Conservation (phyloP, 2,329 filamentous ascomycete species). For the Stagonosporopsis tanaceti region DNA sequence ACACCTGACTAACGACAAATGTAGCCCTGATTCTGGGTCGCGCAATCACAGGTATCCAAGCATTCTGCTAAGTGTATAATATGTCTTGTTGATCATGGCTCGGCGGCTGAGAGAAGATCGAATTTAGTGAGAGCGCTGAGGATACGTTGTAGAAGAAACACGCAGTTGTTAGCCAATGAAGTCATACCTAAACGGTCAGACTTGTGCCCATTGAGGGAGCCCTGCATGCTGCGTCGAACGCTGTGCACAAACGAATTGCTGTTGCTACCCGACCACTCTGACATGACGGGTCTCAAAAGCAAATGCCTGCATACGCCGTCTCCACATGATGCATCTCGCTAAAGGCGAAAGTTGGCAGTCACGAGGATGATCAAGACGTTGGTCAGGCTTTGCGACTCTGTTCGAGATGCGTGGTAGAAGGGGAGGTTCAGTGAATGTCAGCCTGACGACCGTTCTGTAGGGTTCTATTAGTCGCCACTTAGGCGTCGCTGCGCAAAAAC, state of each 20-base stretch:
- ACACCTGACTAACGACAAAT: conserved; percentile 39
- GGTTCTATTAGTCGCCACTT: conserved; percentile 44
- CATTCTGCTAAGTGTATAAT: conserved; percentile 67
- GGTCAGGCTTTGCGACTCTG: conserved; percentile 20
- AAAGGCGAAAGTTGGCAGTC: conserved; percentile 14
- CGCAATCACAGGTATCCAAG: conserved; percentile 73
- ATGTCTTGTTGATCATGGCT: neutral
- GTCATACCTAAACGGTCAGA: neutral
- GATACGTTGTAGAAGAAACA: neutral
- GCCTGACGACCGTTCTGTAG: conserved; percentile 31
- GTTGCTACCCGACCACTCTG: conserved; percentile 23
- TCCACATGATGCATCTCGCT: conserved; percentile 20
- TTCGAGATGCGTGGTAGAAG: neutral
- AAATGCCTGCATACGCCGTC: conserved; percentile 25
- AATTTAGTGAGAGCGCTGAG: neutral
- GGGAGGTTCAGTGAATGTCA: conserved; percentile 29
- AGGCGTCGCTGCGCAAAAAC: conserved; percentile 30
- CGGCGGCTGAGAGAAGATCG: neutral
- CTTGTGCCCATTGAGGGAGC: conserved; percentile 1
- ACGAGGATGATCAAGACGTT: conserved; percentile 26
- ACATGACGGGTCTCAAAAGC: conserved; percentile 29
- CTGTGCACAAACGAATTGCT: conserved; percentile 22
- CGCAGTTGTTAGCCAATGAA: conserved; percentile 6
- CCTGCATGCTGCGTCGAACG: conserved; percentile 10
- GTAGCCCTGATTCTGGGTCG: conserved; percentile 59